Percentiles rank a stretch among this genome's conserved stretches.
Conservation (phyloP, 2,329 filamentous ascomycete genomes). For the Rhynchosporium graminicola region DNA sequence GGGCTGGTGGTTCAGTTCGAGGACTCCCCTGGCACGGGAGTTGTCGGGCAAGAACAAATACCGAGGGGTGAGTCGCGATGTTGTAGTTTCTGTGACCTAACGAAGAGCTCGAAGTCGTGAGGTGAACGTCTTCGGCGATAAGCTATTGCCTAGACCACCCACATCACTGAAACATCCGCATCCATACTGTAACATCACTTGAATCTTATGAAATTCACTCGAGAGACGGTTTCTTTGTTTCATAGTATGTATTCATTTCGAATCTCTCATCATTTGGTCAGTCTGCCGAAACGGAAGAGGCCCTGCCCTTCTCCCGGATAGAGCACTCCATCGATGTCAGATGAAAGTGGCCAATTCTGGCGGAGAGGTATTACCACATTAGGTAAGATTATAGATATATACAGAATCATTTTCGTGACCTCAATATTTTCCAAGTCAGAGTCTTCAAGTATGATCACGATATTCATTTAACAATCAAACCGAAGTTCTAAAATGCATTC, state of each 20-base stretch:
- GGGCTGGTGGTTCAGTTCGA: slow-evolving; percentile 22
- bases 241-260: too few species aligned
- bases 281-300: too few species aligned
- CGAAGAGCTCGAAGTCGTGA: not conserved
- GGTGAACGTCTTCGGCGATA: slow-evolving; percentile 4
- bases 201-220: not conserved
- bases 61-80: slow-evolving; percentile 15
- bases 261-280: not conserved
- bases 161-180: not conserved
- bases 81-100: slow-evolving; percentile 14
- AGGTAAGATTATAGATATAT: too few species aligned
- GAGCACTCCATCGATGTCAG: too few species aligned
- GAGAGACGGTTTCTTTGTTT: not conserved
- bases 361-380: too few species aligned
- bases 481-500: too few species aligned
- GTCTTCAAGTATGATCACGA: too few species aligned
- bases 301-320: too few species aligned
- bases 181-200: not conserved
- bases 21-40: slow-evolving; percentile 6
- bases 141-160: slow-evolving; percentile 1
- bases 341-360: too few species aligned
- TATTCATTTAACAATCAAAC: too few species aligned
- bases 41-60: slow-evolving; percentile 16
- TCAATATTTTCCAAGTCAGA: too few species aligned
- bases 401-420: too few species aligned